Conservation (phyloP, 768 basidiomycete genomes). For the Ephemerocybe angulata region DNA sequence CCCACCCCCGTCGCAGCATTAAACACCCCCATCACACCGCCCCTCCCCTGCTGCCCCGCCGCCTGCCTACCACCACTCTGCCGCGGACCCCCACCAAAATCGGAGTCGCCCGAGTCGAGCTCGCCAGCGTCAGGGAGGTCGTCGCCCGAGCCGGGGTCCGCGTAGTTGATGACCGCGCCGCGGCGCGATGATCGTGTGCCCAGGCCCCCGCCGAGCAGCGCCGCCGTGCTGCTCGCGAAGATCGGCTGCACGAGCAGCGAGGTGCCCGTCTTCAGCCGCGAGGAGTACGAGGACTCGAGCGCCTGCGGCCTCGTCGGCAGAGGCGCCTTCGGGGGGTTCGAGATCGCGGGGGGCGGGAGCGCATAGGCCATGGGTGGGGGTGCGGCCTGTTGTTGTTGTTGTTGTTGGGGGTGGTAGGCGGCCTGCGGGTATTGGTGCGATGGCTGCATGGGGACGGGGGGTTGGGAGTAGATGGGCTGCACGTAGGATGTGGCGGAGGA, state of each 20-base stretch:
- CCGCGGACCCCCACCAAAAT: conserved; percentile 60
- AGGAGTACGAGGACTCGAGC: conserved; percentile 76
- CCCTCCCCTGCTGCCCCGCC: conserved; percentile 35
- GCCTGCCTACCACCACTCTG: conserved; percentile 52
- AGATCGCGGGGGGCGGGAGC: conserved; percentile 32
- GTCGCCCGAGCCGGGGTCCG: conserved; percentile 81
- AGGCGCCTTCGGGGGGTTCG: conserved; percentile 52
- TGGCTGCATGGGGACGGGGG: conserved; percentile 14
- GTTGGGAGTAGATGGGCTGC: conserved; percentile 29
- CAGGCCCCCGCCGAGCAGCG: conserved; percentile 35
- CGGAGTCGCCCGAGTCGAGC: conserved; percentile 80
- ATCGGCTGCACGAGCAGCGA: conserved; percentile 91
- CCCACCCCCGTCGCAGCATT: conserved; percentile 44
- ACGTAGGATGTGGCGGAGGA: conserved; percentile 27
- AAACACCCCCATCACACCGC: conserved; percentile 52
- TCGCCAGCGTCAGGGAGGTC: conserved; percentile 80
- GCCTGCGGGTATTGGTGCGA: not conserved
- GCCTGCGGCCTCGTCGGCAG: conserved; percentile 69
- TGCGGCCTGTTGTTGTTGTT: conserved; percentile 15
- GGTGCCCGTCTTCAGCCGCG: conserved; percentile 86
- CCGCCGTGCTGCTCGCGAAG: conserved; percentile 37
- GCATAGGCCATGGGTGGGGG: conserved; percentile 22
- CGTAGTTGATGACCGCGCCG: conserved; percentile 77
- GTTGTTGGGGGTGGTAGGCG: not conserved
- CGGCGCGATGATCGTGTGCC: conserved; percentile 40